Conservation (phyloP, 202 grass and related monocot genomes). For the Schoenoplectus tabernaemontani region DNA sequence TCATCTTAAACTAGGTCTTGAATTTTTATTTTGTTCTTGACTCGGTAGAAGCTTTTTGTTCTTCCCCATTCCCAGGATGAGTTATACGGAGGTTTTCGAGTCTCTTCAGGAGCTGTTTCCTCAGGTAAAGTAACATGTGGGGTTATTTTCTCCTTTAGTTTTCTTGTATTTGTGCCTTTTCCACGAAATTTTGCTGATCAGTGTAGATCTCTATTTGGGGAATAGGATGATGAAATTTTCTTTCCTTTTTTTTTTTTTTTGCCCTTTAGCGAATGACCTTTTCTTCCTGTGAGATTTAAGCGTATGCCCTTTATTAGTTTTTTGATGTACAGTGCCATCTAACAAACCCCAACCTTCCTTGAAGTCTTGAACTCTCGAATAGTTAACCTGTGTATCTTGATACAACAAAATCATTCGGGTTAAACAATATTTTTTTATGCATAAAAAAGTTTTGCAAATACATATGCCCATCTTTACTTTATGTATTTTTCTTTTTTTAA, state of each 20-base stretch:
- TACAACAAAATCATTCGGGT: background rate
- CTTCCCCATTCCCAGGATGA: background rate
- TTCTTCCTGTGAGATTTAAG: background rate
- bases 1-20: background rate
- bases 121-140: slow-evolving; percentile 28
- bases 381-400: background rate
- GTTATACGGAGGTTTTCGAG: slow-evolving; percentile 41
- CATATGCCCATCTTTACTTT: background rate
- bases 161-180: background rate
- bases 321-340: background rate
- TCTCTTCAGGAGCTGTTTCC: slow-evolving; percentile 62
- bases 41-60: background rate
- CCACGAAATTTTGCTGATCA: background rate
- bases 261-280: background rate
- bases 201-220: background rate
- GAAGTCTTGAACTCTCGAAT: background rate
- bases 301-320: background rate
- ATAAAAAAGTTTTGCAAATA: background rate
- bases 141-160: background rate
- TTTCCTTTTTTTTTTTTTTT: background rate
- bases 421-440: background rate
- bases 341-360: background rate
- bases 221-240: background rate
- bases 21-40: background rate
- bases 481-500: background rate